Percentiles rank a stretch among this genome's conserved stretches.
Conservation (phyloP, 306 rosid species). For the Canavalia ensiformis region DNA sequence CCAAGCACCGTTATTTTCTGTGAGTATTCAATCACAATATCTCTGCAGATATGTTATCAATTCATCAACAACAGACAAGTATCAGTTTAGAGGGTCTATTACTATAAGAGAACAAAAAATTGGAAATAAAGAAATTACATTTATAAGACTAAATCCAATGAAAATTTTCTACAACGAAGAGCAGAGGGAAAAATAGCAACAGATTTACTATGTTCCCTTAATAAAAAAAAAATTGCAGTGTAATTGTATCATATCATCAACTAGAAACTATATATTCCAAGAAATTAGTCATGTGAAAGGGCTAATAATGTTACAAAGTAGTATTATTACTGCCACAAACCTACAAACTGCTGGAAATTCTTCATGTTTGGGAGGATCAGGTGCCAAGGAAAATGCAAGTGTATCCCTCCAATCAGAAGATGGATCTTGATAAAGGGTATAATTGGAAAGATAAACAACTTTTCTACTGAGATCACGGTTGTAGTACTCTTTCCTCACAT, state of each 20-base stretch:
- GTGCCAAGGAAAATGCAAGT: conserved; percentile 40
- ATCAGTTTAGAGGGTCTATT: neutral
- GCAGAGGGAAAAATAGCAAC: neutral
- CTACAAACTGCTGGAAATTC: conserved; percentile 54
- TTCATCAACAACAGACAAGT: neutral
- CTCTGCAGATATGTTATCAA: conserved; percentile 40
- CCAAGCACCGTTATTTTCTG: conserved; percentile 46
- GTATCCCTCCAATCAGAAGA: conserved; percentile 56
- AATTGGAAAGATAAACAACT: conserved; percentile 47
- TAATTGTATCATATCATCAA: neutral
- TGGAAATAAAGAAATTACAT: neutral
- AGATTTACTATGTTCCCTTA: neutral
- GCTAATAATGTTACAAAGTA: neutral
- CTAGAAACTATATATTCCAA: neutral
- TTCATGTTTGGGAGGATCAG: conserved; percentile 44
- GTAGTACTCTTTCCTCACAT: conserved; percentile 58
- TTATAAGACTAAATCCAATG: neutral
- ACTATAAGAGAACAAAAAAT: neutral
- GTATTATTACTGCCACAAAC: conserved; percentile 14
- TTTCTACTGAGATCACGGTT: conserved; percentile 47
- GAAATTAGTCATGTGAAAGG: neutral
- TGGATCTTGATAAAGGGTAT: conserved; percentile 45
- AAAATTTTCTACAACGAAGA: neutral
- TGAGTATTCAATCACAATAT: conserved; percentile 47
- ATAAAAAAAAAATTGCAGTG: neutral